phyloP scores from a whole-genome alignment of 768 basidiomycete species.

The Candolleomyces eurysporus region DNA sequence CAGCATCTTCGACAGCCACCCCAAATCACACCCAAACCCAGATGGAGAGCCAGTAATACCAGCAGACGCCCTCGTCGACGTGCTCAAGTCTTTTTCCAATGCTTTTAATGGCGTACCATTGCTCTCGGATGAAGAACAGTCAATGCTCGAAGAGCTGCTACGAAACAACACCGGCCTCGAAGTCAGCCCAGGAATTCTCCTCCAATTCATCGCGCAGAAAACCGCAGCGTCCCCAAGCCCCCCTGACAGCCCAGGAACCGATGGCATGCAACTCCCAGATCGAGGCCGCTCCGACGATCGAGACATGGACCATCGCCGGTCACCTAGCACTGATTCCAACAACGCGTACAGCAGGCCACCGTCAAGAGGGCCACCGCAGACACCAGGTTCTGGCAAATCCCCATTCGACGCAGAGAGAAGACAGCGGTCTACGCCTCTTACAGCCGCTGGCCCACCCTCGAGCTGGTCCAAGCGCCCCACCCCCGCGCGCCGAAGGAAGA shows the following conservation, averaged over 20 bases:
- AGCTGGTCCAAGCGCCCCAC: slow-evolving; percentile 70
- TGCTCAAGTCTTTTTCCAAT: slow-evolving; percentile 62
- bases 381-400: slow-evolving; percentile 48
- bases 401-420: slow-evolving; percentile 69
- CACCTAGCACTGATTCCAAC: slow-evolving; percentile 55
- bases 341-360: slow-evolving; percentile 54
- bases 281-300: slow-evolving; percentile 34
- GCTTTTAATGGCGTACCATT: slow-evolving; percentile 60
- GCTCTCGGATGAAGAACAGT: slow-evolving; percentile 62
- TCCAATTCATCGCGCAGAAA: slow-evolving; percentile 63
- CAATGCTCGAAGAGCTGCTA: slow-evolving; percentile 56
- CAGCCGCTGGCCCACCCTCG: slow-evolving; percentile 49
- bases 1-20: slow-evolving; percentile 66
- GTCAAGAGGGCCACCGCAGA: slow-evolving; percentile 51
- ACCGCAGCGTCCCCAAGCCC: slow-evolving; percentile 45
- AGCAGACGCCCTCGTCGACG: slow-evolving; percentile 66
- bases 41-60: slow-evolving; percentile 65
- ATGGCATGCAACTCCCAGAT: slow-evolving; percentile 19
- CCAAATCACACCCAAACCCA: slow-evolving; percentile 55
- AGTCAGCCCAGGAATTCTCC: slow-evolving; percentile 65
- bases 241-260: slow-evolving; percentile 35
- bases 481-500: slow-evolving; percentile 67
- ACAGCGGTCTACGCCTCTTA: slow-evolving; percentile 68
- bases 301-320: slow-evolving; percentile 35
- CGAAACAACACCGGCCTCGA: slow-evolving; percentile 59